These are phyloP conservation scores for Lycium ferocissimum DNA, from an alignment of 257 asterid species.

Conservation along the genomic window DNA sequence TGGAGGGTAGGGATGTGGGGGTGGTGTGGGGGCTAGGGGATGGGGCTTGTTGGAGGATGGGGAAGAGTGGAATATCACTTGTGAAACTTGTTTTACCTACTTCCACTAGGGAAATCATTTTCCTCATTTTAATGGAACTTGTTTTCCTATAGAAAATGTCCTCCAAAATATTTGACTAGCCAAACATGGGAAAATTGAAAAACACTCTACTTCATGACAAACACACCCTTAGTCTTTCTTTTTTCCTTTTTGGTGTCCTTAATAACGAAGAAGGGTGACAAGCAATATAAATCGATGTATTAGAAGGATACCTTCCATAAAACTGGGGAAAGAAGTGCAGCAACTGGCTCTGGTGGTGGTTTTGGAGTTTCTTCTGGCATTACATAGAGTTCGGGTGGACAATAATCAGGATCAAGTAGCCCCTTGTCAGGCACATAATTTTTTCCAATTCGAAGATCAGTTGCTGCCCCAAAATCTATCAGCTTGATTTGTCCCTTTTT, in stretches of 20 bases:
- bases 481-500: slow-evolving; percentile 88
- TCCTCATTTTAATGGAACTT: background rate
- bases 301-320: slow-evolving; percentile 74
- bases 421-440: slow-evolving; percentile 82
- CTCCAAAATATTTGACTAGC: background rate
- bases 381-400: slow-evolving; percentile 97
- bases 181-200: background rate
- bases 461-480: slow-evolving; percentile 97
- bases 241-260: background rate
- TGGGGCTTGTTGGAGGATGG: background rate
- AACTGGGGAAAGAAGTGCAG: slow-evolving; percentile 89
- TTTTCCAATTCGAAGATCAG: slow-evolving; percentile 95
- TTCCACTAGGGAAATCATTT: background rate
- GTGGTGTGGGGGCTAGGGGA: background rate
- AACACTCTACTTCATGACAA: background rate
- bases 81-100: background rate
- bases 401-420: slow-evolving; percentile 90
- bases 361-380: slow-evolving; percentile 98
- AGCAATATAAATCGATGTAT: background rate
- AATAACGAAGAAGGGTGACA: background rate
- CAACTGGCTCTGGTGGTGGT: slow-evolving; percentile 98
- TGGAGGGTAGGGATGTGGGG: background rate
- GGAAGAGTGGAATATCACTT: background rate
- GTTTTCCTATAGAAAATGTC: background rate
- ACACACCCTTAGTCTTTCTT: background rate